Evolutionary conservation across 31 red algal genomes (phyloP).

Genomic region (Odonthalia washingtoniensis): DNA sequence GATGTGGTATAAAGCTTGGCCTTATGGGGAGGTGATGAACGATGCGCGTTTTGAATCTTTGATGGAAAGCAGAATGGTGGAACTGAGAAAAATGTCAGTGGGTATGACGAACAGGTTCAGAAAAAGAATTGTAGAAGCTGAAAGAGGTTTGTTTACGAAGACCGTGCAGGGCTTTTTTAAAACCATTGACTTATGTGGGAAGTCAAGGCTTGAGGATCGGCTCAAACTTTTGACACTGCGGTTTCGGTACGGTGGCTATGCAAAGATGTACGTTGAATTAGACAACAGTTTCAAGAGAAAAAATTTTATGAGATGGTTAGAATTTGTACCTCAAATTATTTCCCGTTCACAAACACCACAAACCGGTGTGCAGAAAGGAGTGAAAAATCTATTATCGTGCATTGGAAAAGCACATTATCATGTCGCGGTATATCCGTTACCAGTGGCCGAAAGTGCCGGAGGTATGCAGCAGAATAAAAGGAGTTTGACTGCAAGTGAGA

Average conservation of each 20-base stretch:
- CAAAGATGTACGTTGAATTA: constrained; percentile 68
- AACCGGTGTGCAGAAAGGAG: constrained; percentile 70
- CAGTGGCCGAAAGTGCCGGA: constrained; percentile 74
- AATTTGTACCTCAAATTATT: constrained; percentile 99
- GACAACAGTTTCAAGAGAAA: constrained; percentile 72
- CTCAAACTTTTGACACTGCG: constrained; percentile 93
- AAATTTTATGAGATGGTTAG: constrained; percentile 92
- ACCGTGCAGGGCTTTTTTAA: constrained; percentile 88
- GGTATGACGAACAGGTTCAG: too few relatives aligned
- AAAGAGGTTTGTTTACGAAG: constrained; percentile 38
- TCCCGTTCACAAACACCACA: constrained; percentile 88
- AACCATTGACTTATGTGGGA: constrained; percentile 77
- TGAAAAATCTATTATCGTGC: constrained; percentile 78
- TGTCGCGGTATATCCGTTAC: constrained; percentile 91
- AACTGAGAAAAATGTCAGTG: too few relatives aligned
- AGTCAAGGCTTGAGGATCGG: constrained; percentile 81
- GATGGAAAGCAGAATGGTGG: not conserved
- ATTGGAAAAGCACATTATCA: constrained; percentile 96
- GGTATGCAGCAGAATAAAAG: constrained; percentile 70
- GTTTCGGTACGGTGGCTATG: constrained; percentile 94
- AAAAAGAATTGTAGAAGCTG: too few relatives aligned
- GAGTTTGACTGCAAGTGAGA: constrained; percentile 68
- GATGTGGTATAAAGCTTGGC: constrained; percentile 97
- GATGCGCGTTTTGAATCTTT: constrained; percentile 44
- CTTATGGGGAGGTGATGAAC: constrained; percentile 72